These are phyloP conservation scores for Pythium biforme DNA, from an alignment of 352 stramenopile genomes.

Conservation along the genomic window DNA sequence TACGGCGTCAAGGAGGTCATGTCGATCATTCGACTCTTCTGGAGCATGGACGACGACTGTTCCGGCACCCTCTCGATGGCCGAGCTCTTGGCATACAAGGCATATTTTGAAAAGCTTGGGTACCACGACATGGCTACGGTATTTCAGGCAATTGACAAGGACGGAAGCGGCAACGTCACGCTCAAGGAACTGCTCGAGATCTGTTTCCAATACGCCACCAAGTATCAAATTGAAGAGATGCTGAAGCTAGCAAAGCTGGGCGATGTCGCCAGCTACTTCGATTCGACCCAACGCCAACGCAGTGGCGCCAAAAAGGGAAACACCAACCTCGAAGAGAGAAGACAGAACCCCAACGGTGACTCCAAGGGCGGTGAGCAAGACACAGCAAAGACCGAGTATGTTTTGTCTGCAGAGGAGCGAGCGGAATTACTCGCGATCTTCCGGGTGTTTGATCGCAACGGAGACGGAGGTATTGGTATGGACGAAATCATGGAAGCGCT, in stretches of 20 bases:
- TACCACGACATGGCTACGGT: slow-evolving; percentile 59
- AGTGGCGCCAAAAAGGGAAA: background rate
- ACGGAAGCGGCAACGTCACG: slow-evolving; percentile 54
- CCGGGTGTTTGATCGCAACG: slow-evolving; percentile 66
- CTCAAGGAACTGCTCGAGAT: slow-evolving; percentile 58
- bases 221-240: slow-evolving; percentile 64
- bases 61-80: slow-evolving; percentile 54
- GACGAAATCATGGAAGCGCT: slow-evolving; percentile 75
- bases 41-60: slow-evolving; percentile 64
- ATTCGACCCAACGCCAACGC: slow-evolving; percentile 16
- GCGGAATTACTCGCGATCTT: slow-evolving; percentile 63
- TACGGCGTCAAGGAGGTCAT: slow-evolving; percentile 72
- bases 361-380: background rate
- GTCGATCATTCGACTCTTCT: slow-evolving; percentile 73
- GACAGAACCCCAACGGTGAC: background rate
- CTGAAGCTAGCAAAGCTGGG: slow-evolving; percentile 67
- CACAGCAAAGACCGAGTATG: background rate
- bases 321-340: background rate
- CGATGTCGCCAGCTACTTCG: slow-evolving; percentile 47
- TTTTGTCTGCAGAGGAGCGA: slow-evolving; percentile 36
- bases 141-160: slow-evolving; percentile 72
- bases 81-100: slow-evolving; percentile 55
- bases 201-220: slow-evolving; percentile 68
- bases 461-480: slow-evolving; percentile 59
- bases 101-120: slow-evolving; percentile 66